phyloP scores from a whole-genome alignment of 495 filamentous ascomycete species.

The Trichoderma orchidacearum region DNA sequence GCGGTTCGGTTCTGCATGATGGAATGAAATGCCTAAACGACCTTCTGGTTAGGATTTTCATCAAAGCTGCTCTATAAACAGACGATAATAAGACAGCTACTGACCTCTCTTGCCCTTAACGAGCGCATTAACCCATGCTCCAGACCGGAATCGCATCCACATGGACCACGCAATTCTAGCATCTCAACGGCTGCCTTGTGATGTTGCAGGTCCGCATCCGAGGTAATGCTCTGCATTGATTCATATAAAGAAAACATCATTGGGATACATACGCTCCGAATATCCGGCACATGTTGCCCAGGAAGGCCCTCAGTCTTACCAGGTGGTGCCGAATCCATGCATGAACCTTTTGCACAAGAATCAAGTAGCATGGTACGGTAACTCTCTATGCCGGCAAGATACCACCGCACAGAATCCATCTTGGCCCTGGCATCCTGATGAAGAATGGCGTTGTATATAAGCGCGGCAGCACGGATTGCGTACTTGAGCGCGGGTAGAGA shows the following conservation, averaged over 20 bases:
- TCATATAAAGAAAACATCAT: background rate
- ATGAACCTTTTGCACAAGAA: background rate
- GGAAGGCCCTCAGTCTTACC: background rate
- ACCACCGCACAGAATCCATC: background rate
- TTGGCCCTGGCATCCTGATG: background rate
- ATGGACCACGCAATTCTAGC: background rate
- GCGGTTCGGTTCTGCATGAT: background rate
- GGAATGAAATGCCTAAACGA: background rate
- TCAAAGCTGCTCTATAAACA: background rate
- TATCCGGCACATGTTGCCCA: background rate
- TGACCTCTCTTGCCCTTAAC: background rate
- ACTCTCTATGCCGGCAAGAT: background rate
- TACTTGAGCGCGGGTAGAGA: background rate
- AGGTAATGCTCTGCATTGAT: background rate
- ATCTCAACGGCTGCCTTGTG: background rate
- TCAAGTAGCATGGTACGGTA: background rate
- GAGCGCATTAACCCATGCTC: background rate
- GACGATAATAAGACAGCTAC: background rate
- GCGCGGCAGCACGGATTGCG: background rate
- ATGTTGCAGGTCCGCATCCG: background rate
- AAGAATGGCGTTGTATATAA: background rate
- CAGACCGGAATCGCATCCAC: background rate
- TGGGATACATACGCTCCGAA: background rate
- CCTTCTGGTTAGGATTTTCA: background rate
- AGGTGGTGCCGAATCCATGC: background rate